Evolutionary conservation across 345 rosid species (phyloP).

Genomic region (Geranium brycei): DNA sequence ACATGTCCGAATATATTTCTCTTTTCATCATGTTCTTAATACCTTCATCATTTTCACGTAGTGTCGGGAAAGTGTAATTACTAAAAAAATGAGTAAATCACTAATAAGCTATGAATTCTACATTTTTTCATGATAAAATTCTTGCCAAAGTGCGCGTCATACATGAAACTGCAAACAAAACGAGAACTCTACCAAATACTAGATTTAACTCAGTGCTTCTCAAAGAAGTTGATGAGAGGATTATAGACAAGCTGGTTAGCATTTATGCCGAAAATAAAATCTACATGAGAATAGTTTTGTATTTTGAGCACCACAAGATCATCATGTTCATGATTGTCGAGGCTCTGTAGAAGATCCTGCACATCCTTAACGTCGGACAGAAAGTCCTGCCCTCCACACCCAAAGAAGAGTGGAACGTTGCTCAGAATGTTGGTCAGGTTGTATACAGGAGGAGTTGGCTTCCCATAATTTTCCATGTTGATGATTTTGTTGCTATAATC

Average conservation of each 20-base stretch:
- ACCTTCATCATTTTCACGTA: too few relatives aligned
- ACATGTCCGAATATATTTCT: too few relatives aligned
- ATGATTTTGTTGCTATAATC: constrained; percentile 22
- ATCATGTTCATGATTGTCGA: constrained; percentile 26
- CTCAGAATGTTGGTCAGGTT: constrained; percentile 32
- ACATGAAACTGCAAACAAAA: too few relatives aligned
- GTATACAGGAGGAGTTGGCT: constrained; percentile 38
- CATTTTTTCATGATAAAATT: too few relatives aligned
- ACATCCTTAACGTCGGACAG: constrained; percentile 33
- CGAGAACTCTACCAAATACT: too few relatives aligned
- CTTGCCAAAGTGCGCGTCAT: too few relatives aligned
- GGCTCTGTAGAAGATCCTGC: constrained; percentile 18
- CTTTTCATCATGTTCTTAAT: too few relatives aligned
- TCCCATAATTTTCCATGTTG: constrained; percentile 34
- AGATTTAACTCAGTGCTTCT: too few relatives aligned
- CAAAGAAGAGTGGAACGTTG: constrained; percentile 29
- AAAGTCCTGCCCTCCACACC: constrained; percentile 35
- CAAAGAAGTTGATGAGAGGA: constrained; percentile 31
- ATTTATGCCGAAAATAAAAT: constrained; percentile 28
- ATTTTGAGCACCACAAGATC: constrained; percentile 24
- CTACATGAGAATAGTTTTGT: constrained; percentile 33
- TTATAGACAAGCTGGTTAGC: constrained; percentile 29
- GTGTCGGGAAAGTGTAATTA: too few relatives aligned
- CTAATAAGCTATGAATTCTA: too few relatives aligned
- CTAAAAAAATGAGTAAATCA: too few relatives aligned